These are phyloP conservation scores for Berberis thunbergii DNA, from an alignment of 164 flowering plant genomes.

Conservation along the genomic window DNA sequence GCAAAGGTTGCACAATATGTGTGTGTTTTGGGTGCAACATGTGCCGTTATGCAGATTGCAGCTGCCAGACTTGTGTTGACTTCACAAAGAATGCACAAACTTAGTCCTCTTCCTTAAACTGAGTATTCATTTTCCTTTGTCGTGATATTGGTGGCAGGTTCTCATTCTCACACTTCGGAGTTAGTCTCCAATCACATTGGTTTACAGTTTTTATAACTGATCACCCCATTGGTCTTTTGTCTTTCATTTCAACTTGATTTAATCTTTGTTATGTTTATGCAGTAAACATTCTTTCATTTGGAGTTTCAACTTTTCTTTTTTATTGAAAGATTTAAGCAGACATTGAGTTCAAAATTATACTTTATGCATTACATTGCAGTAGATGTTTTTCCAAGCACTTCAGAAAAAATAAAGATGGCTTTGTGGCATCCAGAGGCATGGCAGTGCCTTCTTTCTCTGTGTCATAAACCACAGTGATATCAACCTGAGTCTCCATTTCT, in stretches of 20 bases:
- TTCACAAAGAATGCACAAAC: constrained; percentile 52
- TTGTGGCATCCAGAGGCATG: constrained; percentile 14
- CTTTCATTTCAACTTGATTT: no score
- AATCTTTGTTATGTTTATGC: no score
- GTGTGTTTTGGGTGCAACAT: constrained; percentile 80
- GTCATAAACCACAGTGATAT: constrained; percentile 22
- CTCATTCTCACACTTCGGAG: neutral
- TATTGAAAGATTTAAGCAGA: no score
- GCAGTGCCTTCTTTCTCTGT: constrained; percentile 11
- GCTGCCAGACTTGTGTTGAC: constrained; percentile 81
- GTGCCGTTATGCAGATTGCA: constrained; percentile 81
- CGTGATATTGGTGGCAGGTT: neutral
- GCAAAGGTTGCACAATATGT: constrained; percentile 78
- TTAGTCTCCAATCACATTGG: no score
- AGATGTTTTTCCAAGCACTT: constrained; percentile 21
- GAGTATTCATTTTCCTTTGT: neutral
- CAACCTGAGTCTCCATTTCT: constrained; percentile 23
- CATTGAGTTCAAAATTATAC: neutral
- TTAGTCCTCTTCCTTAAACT: constrained; percentile 4
- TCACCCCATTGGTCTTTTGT: no score
- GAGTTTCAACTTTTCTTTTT: no score
- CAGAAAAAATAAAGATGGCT: constrained; percentile 17
- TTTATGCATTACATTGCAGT: constrained; percentile 8
- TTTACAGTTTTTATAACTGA: no score
- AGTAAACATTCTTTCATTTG: no score